A percentile compares a stretch with the other conserved stretches of the same genome.
phyloP scores from a whole-genome alignment of 495 filamentous ascomycete genomes.

The Tuber umbilicatum region DNA sequence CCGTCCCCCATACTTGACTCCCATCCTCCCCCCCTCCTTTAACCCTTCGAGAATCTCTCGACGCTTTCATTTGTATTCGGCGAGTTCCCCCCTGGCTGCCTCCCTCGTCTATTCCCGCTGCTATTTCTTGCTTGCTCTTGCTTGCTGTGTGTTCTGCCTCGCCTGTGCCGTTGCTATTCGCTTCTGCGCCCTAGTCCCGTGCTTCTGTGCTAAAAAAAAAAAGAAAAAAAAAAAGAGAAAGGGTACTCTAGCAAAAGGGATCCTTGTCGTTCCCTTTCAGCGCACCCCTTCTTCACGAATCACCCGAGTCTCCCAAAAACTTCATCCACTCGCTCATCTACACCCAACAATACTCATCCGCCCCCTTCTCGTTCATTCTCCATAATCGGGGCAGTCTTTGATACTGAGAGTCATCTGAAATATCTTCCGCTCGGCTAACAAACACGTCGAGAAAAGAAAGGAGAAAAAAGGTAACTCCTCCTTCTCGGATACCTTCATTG shows the following conservation, averaged over 20 bases:
- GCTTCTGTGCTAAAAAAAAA: slow-evolving; percentile 31
- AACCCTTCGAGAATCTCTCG: not conserved
- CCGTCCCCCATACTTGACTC: slow-evolving; percentile 16
- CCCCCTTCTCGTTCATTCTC: slow-evolving; percentile 31
- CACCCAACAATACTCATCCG: slow-evolving; percentile 27
- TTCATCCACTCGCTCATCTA: slow-evolving; percentile 19
- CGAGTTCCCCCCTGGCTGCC: slow-evolving; percentile 16
- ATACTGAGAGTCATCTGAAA: slow-evolving; percentile 16
- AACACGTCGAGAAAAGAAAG: not conserved
- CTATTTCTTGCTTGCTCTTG: not conserved
- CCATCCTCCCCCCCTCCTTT: slow-evolving; percentile 9
- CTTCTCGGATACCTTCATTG: slow-evolving; percentile 18
- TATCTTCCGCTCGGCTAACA: slow-evolving; percentile 21
- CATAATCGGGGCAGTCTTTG: slow-evolving; percentile 15
- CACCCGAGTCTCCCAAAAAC: slow-evolving; percentile 30
- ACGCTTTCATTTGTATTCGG: slow-evolving; percentile 13
- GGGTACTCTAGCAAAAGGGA: slow-evolving; percentile 27
- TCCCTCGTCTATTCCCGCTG: slow-evolving; percentile 18
- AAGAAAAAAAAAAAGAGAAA: slow-evolving; percentile 22
- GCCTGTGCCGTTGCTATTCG: slow-evolving; percentile 9
- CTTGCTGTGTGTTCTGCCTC: slow-evolving; percentile 10
- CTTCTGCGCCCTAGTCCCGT: slow-evolving; percentile 28
- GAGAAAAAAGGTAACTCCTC: slow-evolving; percentile 5
- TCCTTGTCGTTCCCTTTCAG: slow-evolving; percentile 33
- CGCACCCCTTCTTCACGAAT: slow-evolving; percentile 36